phyloP scores from a whole-genome alignment of 495 filamentous ascomycete species.

The Pseudoneurospora amorphoporcata region DNA sequence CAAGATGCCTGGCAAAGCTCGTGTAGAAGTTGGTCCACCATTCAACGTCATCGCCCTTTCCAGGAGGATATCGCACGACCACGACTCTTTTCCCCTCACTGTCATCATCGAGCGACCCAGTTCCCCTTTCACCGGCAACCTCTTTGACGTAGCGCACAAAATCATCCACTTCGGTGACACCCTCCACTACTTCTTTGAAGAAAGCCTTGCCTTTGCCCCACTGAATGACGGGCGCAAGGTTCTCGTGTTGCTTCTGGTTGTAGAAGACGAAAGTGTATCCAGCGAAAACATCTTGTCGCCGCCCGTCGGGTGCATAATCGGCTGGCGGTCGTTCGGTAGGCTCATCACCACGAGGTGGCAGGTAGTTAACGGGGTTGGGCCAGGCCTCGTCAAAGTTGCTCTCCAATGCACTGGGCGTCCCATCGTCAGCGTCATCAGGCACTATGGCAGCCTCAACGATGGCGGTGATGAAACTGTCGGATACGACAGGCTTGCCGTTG shows the following conservation, averaged over 20 bases:
- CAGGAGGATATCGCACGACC: conserved; percentile 62
- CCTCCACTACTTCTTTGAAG: conserved; percentile 48
- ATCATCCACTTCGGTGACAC: conserved; percentile 61
- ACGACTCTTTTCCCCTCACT: conserved; percentile 61
- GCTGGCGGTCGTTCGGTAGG: conserved; percentile 49
- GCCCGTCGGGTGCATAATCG: conserved; percentile 57
- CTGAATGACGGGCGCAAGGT: conserved; percentile 59
- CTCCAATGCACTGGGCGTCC: conserved; percentile 59
- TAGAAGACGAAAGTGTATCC: conserved; percentile 87
- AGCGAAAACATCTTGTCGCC: conserved; percentile 63
- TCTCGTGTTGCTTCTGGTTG: conserved; percentile 66
- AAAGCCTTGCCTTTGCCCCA: conserved; percentile 78
- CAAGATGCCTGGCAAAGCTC: conserved; percentile 55
- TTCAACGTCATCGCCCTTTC: conserved; percentile 46
- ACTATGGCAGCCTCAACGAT: conserved; percentile 58
- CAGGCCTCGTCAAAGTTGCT: conserved; percentile 71
- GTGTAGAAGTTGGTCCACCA: conserved; percentile 63
- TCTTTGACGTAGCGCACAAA: conserved; percentile 68
- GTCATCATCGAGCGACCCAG: conserved; percentile 50
- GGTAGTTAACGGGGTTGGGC: conserved; percentile 61
- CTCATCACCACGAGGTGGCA: conserved; percentile 70
- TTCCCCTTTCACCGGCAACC: conserved; percentile 60
- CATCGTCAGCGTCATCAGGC: conserved; percentile 42
- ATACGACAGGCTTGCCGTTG: conserved; percentile 71
- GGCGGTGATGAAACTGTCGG: conserved; percentile 56